Evolutionary conservation across 148 eudicot species (phyloP), one percentile per base, ranked within the genome.

Genomic region (Arbutus unedo): DNA sequence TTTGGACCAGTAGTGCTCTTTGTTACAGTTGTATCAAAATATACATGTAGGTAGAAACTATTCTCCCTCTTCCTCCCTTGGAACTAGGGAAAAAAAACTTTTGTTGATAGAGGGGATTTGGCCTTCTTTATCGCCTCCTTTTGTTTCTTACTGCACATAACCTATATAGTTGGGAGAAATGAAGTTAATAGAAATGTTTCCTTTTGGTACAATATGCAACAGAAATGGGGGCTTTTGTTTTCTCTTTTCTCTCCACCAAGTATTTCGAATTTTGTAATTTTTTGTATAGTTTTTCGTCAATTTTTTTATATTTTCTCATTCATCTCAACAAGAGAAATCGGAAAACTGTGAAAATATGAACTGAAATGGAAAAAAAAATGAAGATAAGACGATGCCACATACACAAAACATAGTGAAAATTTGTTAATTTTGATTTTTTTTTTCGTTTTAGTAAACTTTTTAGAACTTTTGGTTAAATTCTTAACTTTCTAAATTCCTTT

Each of bases 101-200:
- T 3, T 4, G 70, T 23, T 64, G 23, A 23, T 10, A 9, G 4
- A 25, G 16, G 15, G 70, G 70, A 59, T 59, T 19, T 19, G 66
- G 66, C 66, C 66, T 18, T n/a, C 66, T 59, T 57, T n/a, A 9
- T 10, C 4, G 4, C 43, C 5, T 9, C 70, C 25, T 64, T 25
- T 64, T 64, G 70, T 64, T 23, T 14, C 70, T 64, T 25, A 31
- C 70, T 23, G 70, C 41, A 23, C 23, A 23, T 23, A 64, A 4
- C 14, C 14, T 25, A 21, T 23, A 23, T 64, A 23, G 54, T 25
- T 8, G 70, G 70, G 70, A 64, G 38, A 38, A 9, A 64, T 23
- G 70, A 64, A 64, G 70, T 9, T 64, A n/a, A 23, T 64, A 64
- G 70, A 64, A 64, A 64, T 64, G 41, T 64, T 64, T 10, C 70